These are phyloP conservation scores for Salix exigua DNA, from an alignment of 345 rosid genomes.

Conservation along the genomic window DNA sequence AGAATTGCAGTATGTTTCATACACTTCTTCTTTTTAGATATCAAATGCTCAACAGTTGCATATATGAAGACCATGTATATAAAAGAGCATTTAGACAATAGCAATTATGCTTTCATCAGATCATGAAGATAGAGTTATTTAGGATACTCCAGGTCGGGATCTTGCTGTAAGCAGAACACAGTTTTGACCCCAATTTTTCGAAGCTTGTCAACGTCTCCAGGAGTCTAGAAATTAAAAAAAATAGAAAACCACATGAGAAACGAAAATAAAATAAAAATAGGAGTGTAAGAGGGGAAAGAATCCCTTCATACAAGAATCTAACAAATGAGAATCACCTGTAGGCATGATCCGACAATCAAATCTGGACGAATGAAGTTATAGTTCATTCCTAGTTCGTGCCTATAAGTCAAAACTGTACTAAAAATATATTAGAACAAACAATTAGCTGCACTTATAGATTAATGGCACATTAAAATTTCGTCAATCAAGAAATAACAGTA, in stretches of 20 bases:
- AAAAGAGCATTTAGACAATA: background rate
- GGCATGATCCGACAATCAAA: conserved; percentile 91
- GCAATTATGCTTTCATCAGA: background rate
- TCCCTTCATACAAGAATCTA: background rate
- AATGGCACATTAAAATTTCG: background rate
- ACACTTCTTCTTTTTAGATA: background rate
- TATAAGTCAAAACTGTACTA: conserved; percentile 78
- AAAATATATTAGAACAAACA: conserved; percentile 18
- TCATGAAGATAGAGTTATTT: background rate
- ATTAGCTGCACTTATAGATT: conserved; percentile 9
- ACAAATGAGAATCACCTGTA: conserved; percentile 58
- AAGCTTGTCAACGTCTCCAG: conserved; percentile 83
- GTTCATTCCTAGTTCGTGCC: conserved; percentile 93
- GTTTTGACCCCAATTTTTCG: conserved; percentile 82
- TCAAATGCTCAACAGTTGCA: background rate
- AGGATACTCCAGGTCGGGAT: conserved; percentile 96
- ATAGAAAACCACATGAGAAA: background rate
- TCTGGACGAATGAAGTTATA: conserved; percentile 81
- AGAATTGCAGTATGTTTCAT: conserved; percentile 16
- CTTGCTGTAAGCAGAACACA: conserved; percentile 87
- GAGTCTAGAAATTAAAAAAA: conserved; percentile 48
- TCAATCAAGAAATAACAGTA: background rate
- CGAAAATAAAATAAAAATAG: background rate
- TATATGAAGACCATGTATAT: background rate
- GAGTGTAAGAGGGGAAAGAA: background rate